These are phyloP conservation scores for Plectosphaerella sp. DNA, from an alignment of 2,329 filamentous ascomycete genomes.

Conservation along the genomic window DNA sequence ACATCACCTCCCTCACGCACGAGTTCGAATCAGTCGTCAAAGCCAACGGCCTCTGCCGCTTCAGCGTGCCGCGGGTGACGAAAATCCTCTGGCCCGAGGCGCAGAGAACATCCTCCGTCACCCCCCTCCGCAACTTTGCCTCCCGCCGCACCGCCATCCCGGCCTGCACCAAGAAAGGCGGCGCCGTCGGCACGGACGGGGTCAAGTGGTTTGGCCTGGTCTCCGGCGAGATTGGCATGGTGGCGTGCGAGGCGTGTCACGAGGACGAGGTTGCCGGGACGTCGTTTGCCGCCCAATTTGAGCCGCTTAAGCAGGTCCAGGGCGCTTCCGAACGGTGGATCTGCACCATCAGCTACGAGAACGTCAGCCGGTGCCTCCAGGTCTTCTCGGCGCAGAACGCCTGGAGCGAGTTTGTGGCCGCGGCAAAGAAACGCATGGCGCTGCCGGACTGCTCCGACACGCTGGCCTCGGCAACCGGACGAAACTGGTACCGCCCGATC, in stretches of 20 bases:
- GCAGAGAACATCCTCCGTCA: slow-evolving; percentile 16
- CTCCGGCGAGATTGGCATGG: slow-evolving; percentile 1
- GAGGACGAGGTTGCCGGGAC: slow-evolving; percentile 9
- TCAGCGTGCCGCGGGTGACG: slow-evolving; percentile 27
- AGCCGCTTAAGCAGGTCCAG: slow-evolving; percentile 15
- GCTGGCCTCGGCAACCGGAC: slow-evolving; percentile 13
- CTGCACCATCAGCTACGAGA: slow-evolving; percentile 24
- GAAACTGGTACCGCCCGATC: slow-evolving; percentile 20
- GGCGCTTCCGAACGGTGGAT: slow-evolving; percentile 20
- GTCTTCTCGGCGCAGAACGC: slow-evolving; percentile 13
- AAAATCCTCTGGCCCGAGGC: slow-evolving; percentile 28
- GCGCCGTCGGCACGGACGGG: slow-evolving; percentile 14
- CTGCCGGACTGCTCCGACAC: slow-evolving; percentile 23
- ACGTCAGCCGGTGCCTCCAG: slow-evolving; percentile 14
- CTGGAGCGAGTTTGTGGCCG: slow-evolving; percentile 24
- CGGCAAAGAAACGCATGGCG: slow-evolving; percentile 13
- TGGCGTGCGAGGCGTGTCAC: slow-evolving; percentile 10
- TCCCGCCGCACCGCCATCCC: slow-evolving; percentile 16
- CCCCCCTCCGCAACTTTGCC: slow-evolving; percentile 21
- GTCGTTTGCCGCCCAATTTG: slow-evolving; percentile 1
- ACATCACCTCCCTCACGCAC: slow-evolving; percentile 23
- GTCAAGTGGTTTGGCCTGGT: slow-evolving; percentile 22
- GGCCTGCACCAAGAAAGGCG: slow-evolving; percentile 20
- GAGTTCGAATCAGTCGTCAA: slow-evolving; percentile 21
- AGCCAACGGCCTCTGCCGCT: slow-evolving; percentile 18